These are phyloP conservation scores for Zygotorulaspora florentina DNA, from an alignment of 805 yeast species.

Conservation along the genomic window DNA sequence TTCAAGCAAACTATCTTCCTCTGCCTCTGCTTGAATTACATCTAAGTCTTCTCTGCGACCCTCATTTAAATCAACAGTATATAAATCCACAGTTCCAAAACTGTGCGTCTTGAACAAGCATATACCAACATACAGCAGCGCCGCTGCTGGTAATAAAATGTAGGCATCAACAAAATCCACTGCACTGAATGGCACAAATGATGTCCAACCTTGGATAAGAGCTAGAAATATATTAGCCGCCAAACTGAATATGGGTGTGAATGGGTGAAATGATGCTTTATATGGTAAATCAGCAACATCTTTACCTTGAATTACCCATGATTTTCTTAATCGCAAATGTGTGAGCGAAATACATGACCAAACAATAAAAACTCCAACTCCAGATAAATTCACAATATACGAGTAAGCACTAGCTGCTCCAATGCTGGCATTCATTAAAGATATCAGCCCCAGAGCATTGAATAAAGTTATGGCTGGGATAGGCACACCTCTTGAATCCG, in stretches of 20 bases:
- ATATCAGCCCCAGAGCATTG: constrained; percentile 47
- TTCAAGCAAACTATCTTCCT: not conserved
- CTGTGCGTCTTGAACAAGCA: constrained; percentile 3
- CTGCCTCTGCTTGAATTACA: constrained; percentile 2
- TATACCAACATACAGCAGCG: constrained; percentile 37
- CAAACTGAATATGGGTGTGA: constrained; percentile 47
- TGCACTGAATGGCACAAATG: constrained; percentile 55
- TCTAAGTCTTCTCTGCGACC: constrained; percentile 14
- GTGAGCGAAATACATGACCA: constrained; percentile 71
- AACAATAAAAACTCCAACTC: constrained; percentile 67
- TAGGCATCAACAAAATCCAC: constrained; percentile 55
- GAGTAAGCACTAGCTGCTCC: constrained; percentile 55
- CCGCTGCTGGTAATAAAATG: constrained; percentile 52
- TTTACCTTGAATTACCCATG: constrained; percentile 43
- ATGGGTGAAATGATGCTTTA: constrained; percentile 49
- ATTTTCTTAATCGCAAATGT: constrained; percentile 61
- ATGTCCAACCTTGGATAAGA: constrained; percentile 63
- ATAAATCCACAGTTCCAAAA: constrained; percentile 7
- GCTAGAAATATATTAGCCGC: constrained; percentile 49
- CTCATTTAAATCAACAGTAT: constrained; percentile 5
- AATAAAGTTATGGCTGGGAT: constrained; percentile 43
- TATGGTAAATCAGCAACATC: constrained; percentile 49
- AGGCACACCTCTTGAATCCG: constrained; percentile 53
- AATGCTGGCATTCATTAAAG: constrained; percentile 58
- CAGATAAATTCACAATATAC: constrained; percentile 72